A percentile compares a stretch with the other conserved stretches of the same genome.
phyloP scores from a whole-genome alignment of 768 basidiomycete genomes.

The Cystofilobasidium ferigula region DNA sequence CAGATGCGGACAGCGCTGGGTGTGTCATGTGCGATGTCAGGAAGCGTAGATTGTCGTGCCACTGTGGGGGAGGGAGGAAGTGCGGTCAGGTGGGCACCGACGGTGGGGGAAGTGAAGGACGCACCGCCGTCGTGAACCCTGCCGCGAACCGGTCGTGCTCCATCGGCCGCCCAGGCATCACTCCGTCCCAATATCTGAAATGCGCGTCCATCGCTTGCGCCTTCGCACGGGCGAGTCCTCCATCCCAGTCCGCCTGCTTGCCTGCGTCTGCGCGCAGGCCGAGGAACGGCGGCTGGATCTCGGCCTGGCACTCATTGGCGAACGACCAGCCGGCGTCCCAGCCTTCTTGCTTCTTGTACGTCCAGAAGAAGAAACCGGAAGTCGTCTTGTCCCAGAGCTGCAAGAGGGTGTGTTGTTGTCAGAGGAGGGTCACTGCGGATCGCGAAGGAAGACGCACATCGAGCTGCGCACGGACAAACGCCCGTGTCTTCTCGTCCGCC shows the following conservation, averaged over 20 bases:
- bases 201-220: conserved; percentile 39
- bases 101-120: neutral
- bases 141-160: conserved; percentile 54
- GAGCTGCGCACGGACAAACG: conserved; percentile 55
- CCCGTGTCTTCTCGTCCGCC: conserved; percentile 42
- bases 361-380: conserved; percentile 77
- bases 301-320: conserved; percentile 51
- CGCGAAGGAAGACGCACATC: conserved; percentile 26
- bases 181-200: conserved; percentile 45
- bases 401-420: too few relatives aligned
- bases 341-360: conserved; percentile 56
- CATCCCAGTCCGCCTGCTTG: conserved; percentile 29
- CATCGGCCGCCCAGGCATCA: conserved; percentile 46
- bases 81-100: too few relatives aligned
- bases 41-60: conserved; percentile 53
- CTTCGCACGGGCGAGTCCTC: conserved; percentile 31
- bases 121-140: conserved; percentile 50
- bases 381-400: conserved; percentile 53
- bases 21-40: conserved; percentile 35
- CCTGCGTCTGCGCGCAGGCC: conserved; percentile 38
- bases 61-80: neutral
- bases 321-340: conserved; percentile 61
- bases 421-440: neutral
- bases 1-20: conserved; percentile 23
- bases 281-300: conserved; percentile 51